A percentile compares a stretch with the other conserved stretches of the same genome.
Conservation (phyloP, 1,284 basidiomycete species). For the Trichosporon faecale region DNA sequence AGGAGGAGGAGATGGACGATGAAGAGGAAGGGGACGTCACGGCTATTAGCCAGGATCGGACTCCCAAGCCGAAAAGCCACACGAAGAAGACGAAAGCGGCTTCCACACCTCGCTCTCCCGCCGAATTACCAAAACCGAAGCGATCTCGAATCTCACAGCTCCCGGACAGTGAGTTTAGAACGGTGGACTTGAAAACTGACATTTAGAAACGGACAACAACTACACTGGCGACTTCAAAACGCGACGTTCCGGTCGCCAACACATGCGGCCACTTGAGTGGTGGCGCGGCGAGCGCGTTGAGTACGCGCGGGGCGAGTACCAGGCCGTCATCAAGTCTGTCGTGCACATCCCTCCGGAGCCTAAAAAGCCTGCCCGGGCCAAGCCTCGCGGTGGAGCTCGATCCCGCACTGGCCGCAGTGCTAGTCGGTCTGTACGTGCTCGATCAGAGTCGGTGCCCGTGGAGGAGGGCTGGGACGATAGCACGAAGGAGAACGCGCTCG, state of each 20-base stretch:
- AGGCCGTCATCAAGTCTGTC: conserved; percentile 78
- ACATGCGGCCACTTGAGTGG: conserved; percentile 76
- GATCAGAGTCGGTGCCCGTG: conserved; percentile 40
- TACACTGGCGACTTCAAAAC: conserved; percentile 58
- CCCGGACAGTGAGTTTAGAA: conserved; percentile 10
- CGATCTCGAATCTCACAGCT: conserved; percentile 19
- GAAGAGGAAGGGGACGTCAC: not conserved
- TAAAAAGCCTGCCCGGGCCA: not conserved
- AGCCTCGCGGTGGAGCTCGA: not conserved
- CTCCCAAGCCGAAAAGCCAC: conserved; percentile 12
- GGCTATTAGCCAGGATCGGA: not conserved
- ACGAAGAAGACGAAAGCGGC: conserved; percentile 20
- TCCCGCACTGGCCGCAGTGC: not conserved
- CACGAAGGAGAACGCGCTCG: conserved; percentile 65
- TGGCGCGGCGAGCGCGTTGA: conserved; percentile 92
- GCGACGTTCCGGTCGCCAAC: conserved; percentile 69
- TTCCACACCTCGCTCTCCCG: not conserved
- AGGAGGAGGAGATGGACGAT: conserved; percentile 1
- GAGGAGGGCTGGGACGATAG: conserved; percentile 75
- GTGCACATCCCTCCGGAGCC: conserved; percentile 42
- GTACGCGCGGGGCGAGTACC: conserved; percentile 63
- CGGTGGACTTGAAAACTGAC: not conserved
- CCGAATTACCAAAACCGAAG: not conserved
- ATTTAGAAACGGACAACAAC: conserved; percentile 26
- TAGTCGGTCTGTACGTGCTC: conserved; percentile 36